A percentile compares a stretch with the other conserved stretches of the same genome.
phyloP scores from a whole-genome alignment of 768 basidiomycete species.

The Phanerochaete carnosa region DNA sequence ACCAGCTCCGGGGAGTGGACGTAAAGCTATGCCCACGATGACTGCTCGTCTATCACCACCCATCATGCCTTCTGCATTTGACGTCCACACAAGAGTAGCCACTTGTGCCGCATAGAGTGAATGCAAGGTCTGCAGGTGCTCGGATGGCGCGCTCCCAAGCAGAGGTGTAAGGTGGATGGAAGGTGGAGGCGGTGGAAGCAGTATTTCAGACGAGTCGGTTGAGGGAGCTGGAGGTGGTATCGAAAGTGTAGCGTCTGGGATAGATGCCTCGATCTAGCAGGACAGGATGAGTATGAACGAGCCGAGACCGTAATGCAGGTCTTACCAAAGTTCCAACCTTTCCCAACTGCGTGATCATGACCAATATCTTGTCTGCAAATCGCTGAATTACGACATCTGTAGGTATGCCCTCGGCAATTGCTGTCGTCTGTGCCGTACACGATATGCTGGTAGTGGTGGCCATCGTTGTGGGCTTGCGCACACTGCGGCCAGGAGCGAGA shows the following conservation, averaged over 20 bases:
- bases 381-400: slow-evolving; percentile 79
- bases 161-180: slow-evolving; percentile 75
- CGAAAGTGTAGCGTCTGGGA: slow-evolving; percentile 63
- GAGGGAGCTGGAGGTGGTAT: slow-evolving; percentile 35
- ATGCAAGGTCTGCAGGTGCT: slow-evolving; percentile 67
- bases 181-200: slow-evolving; percentile 56
- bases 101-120: slow-evolving; percentile 85
- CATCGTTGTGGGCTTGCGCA: neutral
- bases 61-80: slow-evolving; percentile 38
- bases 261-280: slow-evolving; percentile 72
- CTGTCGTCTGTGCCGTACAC: slow-evolving; percentile 48
- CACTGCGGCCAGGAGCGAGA: no score
- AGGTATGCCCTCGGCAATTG: slow-evolving; percentile 47
- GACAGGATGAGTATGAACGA: slow-evolving; percentile 9
- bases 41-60: slow-evolving; percentile 53
- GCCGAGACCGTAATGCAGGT: slow-evolving; percentile 5
- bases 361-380: slow-evolving; percentile 76
- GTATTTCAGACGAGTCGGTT: slow-evolving; percentile 30
- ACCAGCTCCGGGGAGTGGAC: slow-evolving; percentile 29
- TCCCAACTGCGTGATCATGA: slow-evolving; percentile 87
- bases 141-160: slow-evolving; percentile 70
- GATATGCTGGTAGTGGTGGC: slow-evolving; percentile 24
- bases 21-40: slow-evolving; percentile 73
- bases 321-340: slow-evolving; percentile 86
- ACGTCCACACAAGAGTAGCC: slow-evolving; percentile 77